phyloP scores from a whole-genome alignment of 2,329 filamentous ascomycete genomes.

The Coniella lustricola region DNA sequence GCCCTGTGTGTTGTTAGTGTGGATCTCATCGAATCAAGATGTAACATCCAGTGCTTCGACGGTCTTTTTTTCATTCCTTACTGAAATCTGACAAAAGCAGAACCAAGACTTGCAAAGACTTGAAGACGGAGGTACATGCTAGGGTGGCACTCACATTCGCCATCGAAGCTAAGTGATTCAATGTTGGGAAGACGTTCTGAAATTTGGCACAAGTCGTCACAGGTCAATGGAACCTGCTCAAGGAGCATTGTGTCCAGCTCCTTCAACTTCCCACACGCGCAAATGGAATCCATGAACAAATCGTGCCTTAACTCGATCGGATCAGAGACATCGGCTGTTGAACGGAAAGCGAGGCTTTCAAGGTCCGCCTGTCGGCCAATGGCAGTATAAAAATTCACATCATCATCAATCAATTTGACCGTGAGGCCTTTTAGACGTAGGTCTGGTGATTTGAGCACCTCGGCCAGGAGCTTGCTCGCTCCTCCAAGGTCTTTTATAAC shows the following conservation, averaged over 20 bases:
- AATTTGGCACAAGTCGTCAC: constrained; percentile 42
- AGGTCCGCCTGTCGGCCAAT: constrained; percentile 43
- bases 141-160: constrained; percentile 31
- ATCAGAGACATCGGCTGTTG: constrained; percentile 18
- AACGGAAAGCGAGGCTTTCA: constrained; percentile 22
- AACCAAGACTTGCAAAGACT: not conserved
- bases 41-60: too few species aligned
- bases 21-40: too few species aligned
- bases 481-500: constrained; percentile 43
- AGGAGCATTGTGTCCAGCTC: constrained; percentile 43
- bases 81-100: too few species aligned
- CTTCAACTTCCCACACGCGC: constrained; percentile 42
- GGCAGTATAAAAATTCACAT: constrained; percentile 44
- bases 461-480: constrained; percentile 44
- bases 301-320: constrained; percentile 26
- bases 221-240: constrained; percentile 37
- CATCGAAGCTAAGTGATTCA: constrained; percentile 50
- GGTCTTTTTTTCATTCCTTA: too few species aligned
- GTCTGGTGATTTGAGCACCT: constrained; percentile 33
- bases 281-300: constrained; percentile 34
- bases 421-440: constrained; percentile 41
- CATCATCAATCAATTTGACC: constrained; percentile 40
- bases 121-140: not conserved
- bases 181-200: constrained; percentile 38
- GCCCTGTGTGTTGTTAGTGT: constrained; percentile 13